These are phyloP conservation scores for Chondrus crispus DNA, from an alignment of 23 red algal genomes.

Conservation along the genomic window DNA sequence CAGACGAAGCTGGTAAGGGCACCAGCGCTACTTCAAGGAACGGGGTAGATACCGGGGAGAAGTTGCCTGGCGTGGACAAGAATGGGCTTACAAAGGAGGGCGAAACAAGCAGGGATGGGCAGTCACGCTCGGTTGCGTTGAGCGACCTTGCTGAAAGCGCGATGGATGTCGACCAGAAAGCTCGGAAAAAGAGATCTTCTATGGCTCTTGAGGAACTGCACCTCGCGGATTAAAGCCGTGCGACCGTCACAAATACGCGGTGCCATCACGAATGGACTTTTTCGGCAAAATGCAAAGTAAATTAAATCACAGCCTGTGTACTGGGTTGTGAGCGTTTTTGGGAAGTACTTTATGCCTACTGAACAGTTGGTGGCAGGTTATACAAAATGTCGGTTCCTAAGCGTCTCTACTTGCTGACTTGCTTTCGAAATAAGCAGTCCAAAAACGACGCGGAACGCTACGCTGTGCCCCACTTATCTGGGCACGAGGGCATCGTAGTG, in stretches of 20 bases:
- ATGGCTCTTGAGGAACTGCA: conserved; percentile 57
- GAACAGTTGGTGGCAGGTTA: too few relatives aligned
- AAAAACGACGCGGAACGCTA: too few relatives aligned
- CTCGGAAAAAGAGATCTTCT: not conserved
- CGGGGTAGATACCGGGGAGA: not conserved
- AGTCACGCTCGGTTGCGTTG: conserved; percentile 7
- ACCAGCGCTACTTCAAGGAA: not conserved
- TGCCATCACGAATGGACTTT: too few relatives aligned
- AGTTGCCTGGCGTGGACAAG: not conserved
- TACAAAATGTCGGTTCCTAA: too few relatives aligned
- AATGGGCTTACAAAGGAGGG: not conserved
- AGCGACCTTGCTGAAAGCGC: conserved; percentile 29
- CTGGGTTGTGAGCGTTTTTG: too few relatives aligned
- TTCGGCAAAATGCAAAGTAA: too few relatives aligned
- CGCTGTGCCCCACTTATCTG: not conserved
- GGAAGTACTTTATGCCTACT: too few relatives aligned
- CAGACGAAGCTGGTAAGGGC: not conserved
- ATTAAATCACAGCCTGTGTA: too few relatives aligned
- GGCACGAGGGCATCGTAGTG: conserved; percentile 87
- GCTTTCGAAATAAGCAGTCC: too few relatives aligned
- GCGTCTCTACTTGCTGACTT: too few relatives aligned
- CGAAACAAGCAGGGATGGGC: not conserved
- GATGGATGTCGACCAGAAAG: not conserved
- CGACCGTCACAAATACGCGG: too few relatives aligned
- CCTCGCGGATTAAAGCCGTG: conserved; percentile 23